Conservation (phyloP, 2,329 filamentous ascomycete genomes). For the Albifimbria verrucaria region DNA sequence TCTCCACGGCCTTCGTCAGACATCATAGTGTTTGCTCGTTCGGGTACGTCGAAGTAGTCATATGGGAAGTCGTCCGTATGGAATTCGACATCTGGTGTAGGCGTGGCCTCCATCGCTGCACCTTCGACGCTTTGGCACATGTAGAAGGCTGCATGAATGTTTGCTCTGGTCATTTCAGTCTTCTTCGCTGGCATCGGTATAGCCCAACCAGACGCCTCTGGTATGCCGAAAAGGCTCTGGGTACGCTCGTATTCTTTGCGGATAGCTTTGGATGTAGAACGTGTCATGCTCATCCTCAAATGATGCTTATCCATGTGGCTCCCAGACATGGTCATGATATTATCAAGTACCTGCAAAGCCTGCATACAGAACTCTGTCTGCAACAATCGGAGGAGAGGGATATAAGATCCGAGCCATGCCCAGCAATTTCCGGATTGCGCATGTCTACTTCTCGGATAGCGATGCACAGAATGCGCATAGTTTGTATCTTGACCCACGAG, state of each 20-base stretch:
- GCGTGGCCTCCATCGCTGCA: constrained; percentile 54
- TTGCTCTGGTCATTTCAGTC: constrained; percentile 79
- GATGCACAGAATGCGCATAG: constrained; percentile 83
- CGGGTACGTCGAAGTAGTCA: constrained; percentile 68
- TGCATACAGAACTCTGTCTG: constrained; percentile 94
- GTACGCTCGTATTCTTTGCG: constrained; percentile 94
- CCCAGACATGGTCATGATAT: constrained; percentile 91
- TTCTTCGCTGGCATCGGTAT: constrained; percentile 90
- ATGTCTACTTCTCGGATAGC: constrained; percentile 90
- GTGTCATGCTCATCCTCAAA: constrained; percentile 96
- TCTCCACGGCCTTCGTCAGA: constrained; percentile 77
- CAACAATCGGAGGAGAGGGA: constrained; percentile 81
- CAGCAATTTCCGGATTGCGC: constrained; percentile 83
- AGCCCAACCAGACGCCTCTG: constrained; percentile 93
- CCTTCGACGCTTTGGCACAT: constrained; percentile 74
- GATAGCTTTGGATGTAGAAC: constrained; percentile 77
- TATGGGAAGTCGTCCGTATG: constrained; percentile 84
- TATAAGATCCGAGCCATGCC: constrained; percentile 90
- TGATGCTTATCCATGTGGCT: constrained; percentile 93
- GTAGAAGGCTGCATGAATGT: constrained; percentile 95
- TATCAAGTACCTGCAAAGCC: constrained; percentile 85
- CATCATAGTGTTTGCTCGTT: constrained; percentile 87
- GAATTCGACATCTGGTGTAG: constrained; percentile 88
- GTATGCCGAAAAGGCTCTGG: constrained; percentile 93
- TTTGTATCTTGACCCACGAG: constrained; percentile 88